Conservation (phyloP, 441 rosid genomes). For the Lagerstroemia fauriei region DNA sequence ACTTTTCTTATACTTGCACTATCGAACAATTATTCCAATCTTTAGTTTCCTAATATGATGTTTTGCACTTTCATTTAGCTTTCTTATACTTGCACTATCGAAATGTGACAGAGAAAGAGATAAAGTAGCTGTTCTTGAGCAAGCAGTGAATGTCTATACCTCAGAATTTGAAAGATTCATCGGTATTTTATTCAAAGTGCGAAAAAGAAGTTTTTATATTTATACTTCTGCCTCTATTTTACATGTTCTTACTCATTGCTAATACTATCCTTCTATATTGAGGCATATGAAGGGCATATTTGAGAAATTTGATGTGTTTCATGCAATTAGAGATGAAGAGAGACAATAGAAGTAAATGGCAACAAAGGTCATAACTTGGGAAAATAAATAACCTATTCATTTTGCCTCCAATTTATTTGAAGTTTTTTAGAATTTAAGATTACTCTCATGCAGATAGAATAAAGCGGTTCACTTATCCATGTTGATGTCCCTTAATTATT, state of each 20-base stretch:
- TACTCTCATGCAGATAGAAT: neutral
- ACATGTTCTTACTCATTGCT: neutral
- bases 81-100: slow-evolving; percentile 31
- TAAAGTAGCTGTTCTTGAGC: slow-evolving; percentile 58
- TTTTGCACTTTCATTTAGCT: slow-evolving; percentile 31
- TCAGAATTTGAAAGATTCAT: slow-evolving; percentile 79
- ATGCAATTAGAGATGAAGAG: neutral
- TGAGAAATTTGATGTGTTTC: neutral
- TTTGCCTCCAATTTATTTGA: neutral
- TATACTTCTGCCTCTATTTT: neutral
- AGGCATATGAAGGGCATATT: neutral
- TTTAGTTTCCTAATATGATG: neutral
- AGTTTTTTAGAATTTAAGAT: neutral
- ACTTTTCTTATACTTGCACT: slow-evolving; percentile 29
- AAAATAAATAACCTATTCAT: neutral
- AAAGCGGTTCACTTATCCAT: neutral
- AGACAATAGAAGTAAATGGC: neutral
- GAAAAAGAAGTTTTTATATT: neutral
- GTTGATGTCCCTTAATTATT: neutral
- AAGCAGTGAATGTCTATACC: slow-evolving; percentile 70
- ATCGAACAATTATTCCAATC: too few relatives aligned
- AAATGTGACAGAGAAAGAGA: slow-evolving; percentile 47
- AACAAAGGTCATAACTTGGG: neutral
- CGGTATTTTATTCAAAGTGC: slow-evolving; percentile 43
- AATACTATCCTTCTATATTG: neutral